These are phyloP conservation scores for Trichophyton simii DNA, from an alignment of 2,329 filamentous ascomycete species.

Conservation along the genomic window DNA sequence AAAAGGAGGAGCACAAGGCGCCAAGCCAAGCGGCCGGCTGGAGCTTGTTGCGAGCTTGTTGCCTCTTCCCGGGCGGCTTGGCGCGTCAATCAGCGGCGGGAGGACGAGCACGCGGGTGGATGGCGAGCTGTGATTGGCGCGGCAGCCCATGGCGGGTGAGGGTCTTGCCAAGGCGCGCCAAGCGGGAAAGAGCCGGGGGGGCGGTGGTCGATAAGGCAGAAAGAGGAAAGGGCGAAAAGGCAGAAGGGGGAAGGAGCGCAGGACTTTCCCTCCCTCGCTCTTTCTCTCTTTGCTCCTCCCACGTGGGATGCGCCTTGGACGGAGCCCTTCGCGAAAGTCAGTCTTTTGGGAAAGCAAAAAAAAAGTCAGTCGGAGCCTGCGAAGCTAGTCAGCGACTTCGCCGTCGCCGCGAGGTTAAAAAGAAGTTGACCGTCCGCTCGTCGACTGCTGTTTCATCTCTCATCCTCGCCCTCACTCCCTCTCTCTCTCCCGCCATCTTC, in stretches of 20 bases:
- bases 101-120: neutral
- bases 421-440: neutral
- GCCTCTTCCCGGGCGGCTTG: neutral
- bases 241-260: neutral
- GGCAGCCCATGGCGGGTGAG: neutral
- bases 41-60: constrained; percentile 3
- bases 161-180: neutral
- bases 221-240: neutral
- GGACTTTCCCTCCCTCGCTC: too few species aligned
- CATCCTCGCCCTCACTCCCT: neutral
- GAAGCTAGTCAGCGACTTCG: neutral
- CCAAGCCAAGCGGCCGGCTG: neutral
- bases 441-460: neutral
- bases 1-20: neutral
- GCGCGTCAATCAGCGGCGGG: neutral
- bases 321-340: neutral
- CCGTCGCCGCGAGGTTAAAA: neutral
- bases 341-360: neutral
- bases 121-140: neutral
- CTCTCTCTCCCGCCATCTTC: neutral
- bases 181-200: neutral
- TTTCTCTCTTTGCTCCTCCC: neutral
- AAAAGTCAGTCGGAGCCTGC: neutral
- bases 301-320: constrained; percentile 1
- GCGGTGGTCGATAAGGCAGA: neutral